Evolutionary conservation across 495 filamentous ascomycete genomes (phyloP), one percentile per base, ranked within the genome.

Genomic region (Baudoinia panamericana): DNA sequence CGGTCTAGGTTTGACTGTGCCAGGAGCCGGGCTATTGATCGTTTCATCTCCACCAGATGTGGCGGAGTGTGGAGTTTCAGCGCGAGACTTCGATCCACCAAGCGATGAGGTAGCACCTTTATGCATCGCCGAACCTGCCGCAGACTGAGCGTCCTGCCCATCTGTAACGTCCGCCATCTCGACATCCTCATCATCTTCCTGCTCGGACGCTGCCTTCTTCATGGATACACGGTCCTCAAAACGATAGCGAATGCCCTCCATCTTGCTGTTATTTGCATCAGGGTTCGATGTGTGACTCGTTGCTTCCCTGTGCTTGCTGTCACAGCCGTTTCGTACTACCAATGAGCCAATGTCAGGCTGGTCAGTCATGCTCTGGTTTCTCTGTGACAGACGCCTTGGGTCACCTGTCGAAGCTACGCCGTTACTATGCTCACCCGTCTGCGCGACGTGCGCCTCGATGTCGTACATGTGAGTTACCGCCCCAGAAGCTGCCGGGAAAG

Each of bases 241-340:
- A 5, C 38, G 36, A 19, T 52, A 52, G 32, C 43, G 39, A n/a
- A 52, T 26, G 21, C 48, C 48, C 24, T 52, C 48, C 48, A 52
- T 52, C 15, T 27, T 33, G 9, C n/a, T n/a, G n/a, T n/a, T n/a
- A n/a, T n/a, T n/a, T n/a, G n/a, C n/a, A n/a, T n/a, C n/a, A n/a
- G n/a, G n/a, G n/a, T n/a, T n/a, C n/a, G n/a, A n/a, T n/a, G n/a
- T n/a, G n/a, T n/a, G n/a, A n/a, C n/a, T n/a, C n/a, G n/a, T n/a
- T n/a, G n/a, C n/a, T n/a, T n/a, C n/a, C n/a, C n/a, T n/a, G n/a
- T n/a, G n/a, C n/a, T n/a, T n/a, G n/a, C n/a, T n/a, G n/a, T n/a
- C n/a, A n/a, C n/a, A n/a, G n/a, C n/a, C n/a, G n/a, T n/a, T n/a
- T n/a, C n/a, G n/a, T n/a, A n/a, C n/a, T n/a, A n/a, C n/a, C n/a